Conservation (phyloP, 129 eudicot species). For the Artemisia annua region DNA sequence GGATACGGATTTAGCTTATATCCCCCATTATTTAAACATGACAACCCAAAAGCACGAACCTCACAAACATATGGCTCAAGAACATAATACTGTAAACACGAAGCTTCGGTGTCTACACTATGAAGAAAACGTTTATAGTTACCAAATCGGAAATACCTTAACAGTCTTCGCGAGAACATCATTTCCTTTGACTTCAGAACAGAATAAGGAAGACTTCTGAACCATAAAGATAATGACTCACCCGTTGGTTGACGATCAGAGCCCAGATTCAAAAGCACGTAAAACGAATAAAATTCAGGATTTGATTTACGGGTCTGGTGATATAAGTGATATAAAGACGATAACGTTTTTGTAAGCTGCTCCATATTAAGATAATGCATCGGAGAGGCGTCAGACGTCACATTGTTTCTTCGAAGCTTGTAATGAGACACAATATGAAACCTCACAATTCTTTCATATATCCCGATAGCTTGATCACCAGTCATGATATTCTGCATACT, state of each 20-base stretch:
- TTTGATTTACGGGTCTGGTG: conserved; percentile 49
- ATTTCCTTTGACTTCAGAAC: conserved; percentile 68
- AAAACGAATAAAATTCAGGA: conserved; percentile 67
- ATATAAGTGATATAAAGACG: conserved; percentile 64
- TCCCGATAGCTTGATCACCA: conserved; percentile 44
- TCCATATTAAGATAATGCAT: conserved; percentile 79
- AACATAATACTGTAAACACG: conserved; percentile 67
- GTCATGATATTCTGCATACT: conserved; percentile 65
- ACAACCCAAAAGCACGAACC: conserved; percentile 69
- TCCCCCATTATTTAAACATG: conserved; percentile 66
- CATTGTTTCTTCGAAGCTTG: conserved; percentile 43
- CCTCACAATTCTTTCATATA: conserved; percentile 77
- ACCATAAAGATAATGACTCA: conserved; percentile 81
- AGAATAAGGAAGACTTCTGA: conserved; percentile 47
- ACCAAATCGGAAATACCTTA: conserved; percentile 75
- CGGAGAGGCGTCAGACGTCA: conserved; percentile 43
- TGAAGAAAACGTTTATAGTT: conserved; percentile 63
- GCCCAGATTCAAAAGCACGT: conserved; percentile 67
- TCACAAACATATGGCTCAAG: conserved; percentile 67
- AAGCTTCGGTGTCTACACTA: conserved; percentile 58
- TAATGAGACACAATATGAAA: conserved; percentile 81
- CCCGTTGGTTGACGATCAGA: conserved; percentile 49
- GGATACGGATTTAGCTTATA: conserved; percentile 84
- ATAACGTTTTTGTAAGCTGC: conserved; percentile 71
- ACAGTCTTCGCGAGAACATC: conserved; percentile 58